Conservation (phyloP, 169 alveolate genomes). For the Babesia gibsoni region DNA sequence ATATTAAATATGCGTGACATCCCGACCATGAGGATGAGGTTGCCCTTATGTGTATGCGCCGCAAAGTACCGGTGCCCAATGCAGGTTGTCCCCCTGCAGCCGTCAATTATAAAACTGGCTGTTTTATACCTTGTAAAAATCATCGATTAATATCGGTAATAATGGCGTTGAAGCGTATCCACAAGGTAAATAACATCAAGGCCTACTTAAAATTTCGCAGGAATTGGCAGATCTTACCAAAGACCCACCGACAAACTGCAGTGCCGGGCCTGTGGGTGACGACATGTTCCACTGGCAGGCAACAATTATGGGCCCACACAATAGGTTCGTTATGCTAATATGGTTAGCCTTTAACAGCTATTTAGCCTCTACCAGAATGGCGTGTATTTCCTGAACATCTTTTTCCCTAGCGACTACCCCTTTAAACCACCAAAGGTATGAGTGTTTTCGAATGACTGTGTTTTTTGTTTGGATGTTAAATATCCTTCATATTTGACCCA, state of each 20-base stretch:
- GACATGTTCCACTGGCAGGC: constrained; percentile 99
- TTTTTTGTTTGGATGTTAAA: too few relatives aligned
- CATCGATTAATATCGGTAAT: constrained; percentile 14
- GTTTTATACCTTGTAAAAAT: not conserved
- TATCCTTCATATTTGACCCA: too few relatives aligned
- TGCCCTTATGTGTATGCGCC: not conserved
- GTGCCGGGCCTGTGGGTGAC: constrained; percentile 97
- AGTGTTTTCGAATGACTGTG: not conserved
- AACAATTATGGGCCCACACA: constrained; percentile 99
- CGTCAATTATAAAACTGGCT: not conserved
- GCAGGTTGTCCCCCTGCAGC: not conserved
- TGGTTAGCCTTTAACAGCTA: constrained; percentile 9
- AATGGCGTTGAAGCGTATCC: constrained; percentile 90
- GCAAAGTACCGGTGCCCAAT: not conserved
- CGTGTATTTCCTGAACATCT: constrained; percentile 94
- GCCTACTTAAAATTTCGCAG: constrained; percentile 54
- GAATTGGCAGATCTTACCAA: constrained; percentile 94
- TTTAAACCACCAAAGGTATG: constrained; percentile 98
- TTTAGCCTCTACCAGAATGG: constrained; percentile 96
- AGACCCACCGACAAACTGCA: constrained; percentile 99
- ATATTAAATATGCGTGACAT: too few relatives aligned
- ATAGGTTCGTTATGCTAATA: constrained; percentile 71
- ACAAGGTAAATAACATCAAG: constrained; percentile 71
- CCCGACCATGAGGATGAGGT: too few relatives aligned
- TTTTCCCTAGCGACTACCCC: constrained; percentile 99